These are phyloP conservation scores for Artemisia princeps DNA, from an alignment of 140 eudicot genomes.

Conservation along the genomic window DNA sequence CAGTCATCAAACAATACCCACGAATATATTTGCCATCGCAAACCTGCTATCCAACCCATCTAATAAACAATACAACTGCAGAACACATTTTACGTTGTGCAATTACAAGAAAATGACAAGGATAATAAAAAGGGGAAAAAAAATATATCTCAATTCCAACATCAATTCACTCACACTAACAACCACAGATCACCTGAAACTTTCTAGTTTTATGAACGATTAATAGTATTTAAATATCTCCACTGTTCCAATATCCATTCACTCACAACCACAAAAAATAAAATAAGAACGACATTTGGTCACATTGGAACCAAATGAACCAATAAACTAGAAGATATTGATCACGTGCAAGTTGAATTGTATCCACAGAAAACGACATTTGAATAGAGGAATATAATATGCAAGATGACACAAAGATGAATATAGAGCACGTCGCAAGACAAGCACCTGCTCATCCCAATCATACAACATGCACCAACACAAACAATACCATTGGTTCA, in stretches of 20 bases:
- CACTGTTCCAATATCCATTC: slow-evolving; percentile 12
- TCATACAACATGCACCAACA: slow-evolving; percentile 7
- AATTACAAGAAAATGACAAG: not conserved
- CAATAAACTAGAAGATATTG: not conserved
- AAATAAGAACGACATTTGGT: slow-evolving; percentile 11
- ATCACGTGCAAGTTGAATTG: not conserved
- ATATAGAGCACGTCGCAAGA: not conserved
- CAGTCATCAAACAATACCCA: slow-evolving; percentile 4
- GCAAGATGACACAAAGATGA: not conserved
- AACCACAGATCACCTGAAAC: not conserved
- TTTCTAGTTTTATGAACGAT: too few species aligned
- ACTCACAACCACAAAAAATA: slow-evolving; percentile 19
- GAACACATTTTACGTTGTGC: not conserved
- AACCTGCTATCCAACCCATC: not conserved
- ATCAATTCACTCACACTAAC: slow-evolving; percentile 28
- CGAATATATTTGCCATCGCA: not conserved
- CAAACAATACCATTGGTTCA: not conserved
- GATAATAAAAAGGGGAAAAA: not conserved
- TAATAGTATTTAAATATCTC: too few species aligned
- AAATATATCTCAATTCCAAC: not conserved
- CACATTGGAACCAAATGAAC: not conserved
- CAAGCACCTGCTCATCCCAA: slow-evolving; percentile 4
- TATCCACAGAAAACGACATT: not conserved
- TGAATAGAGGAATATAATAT: not conserved
- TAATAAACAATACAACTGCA: not conserved